These are phyloP conservation scores for Scleromitrula shiraiana DNA, from an alignment of 2,329 filamentous ascomycete species.

Conservation along the genomic window DNA sequence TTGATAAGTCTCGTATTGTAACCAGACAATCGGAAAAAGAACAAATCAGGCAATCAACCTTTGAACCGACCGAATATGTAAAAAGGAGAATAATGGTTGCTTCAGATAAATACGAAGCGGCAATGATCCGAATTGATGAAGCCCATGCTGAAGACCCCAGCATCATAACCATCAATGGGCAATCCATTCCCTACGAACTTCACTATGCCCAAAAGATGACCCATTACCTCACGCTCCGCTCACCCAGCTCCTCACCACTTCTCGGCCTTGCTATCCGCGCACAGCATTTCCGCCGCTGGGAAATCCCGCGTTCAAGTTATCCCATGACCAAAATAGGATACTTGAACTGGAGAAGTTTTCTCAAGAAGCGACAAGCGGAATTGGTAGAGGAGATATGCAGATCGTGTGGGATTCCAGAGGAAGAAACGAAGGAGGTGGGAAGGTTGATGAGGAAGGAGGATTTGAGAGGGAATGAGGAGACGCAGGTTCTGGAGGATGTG, in stretches of 20 bases:
- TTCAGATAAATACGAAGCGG: conserved; percentile 35
- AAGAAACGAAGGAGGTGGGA: conserved; percentile 54
- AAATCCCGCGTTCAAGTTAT: conserved; percentile 65
- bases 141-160: conserved; percentile 64
- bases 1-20: too few relatives aligned
- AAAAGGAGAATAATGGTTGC: too few relatives aligned
- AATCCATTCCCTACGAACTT: conserved; percentile 61
- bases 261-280: conserved; percentile 72
- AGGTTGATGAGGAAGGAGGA: conserved; percentile 74
- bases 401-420: conserved; percentile 29
- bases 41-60: background rate
- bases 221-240: conserved; percentile 55
- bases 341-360: conserved; percentile 67
- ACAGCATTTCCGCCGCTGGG: conserved; percentile 79
- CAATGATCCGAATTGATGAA: conserved; percentile 62
- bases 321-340: conserved; percentile 71
- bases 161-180: conserved; percentile 37
- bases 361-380: conserved; percentile 64
- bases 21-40: too few relatives aligned
- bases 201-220: conserved; percentile 79
- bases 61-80: background rate
- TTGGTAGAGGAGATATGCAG: conserved; percentile 48
- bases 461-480: conserved; percentile 55
- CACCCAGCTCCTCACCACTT: conserved; percentile 53
- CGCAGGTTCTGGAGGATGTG: conserved; percentile 74